Evolutionary conservation across 2,329 filamentous ascomycete species (phyloP).

Genomic region (Ilyonectria mors-panacis): DNA sequence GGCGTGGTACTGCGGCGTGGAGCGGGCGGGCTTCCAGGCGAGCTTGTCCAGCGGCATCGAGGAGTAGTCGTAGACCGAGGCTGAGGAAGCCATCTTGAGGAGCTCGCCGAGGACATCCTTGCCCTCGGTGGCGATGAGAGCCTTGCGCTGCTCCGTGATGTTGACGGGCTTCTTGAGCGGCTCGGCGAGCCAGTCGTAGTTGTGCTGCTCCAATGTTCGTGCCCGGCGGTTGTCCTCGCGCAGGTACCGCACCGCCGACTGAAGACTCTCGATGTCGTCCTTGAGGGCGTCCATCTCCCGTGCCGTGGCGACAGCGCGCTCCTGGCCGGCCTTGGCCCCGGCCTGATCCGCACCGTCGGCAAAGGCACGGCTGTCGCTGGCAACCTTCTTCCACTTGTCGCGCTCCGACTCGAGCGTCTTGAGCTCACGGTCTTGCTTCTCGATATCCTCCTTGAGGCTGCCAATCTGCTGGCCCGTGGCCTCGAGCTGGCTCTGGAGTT

Average conservation of each 20-base stretch:
- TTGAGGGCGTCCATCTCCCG: constrained; percentile 82
- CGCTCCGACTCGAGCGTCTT: constrained; percentile 75
- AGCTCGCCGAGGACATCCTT: constrained; percentile 76
- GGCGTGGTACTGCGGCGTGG: constrained; percentile 76
- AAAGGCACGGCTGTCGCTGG: constrained; percentile 72
- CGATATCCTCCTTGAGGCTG: constrained; percentile 74
- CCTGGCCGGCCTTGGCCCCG: constrained; percentile 71
- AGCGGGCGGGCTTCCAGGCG: constrained; percentile 76
- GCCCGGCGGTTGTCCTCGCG: constrained; percentile 77
- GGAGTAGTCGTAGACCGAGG: constrained; percentile 73
- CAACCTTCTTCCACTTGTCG: constrained; percentile 80
- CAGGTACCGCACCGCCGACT: constrained; percentile 77
- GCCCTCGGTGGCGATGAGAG: constrained; percentile 72
- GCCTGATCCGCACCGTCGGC: constrained; percentile 67
- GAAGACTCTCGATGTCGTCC: constrained; percentile 75
- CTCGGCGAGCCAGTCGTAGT: constrained; percentile 73
- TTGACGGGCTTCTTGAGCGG: constrained; percentile 67
- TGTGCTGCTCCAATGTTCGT: constrained; percentile 69
- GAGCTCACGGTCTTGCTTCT: constrained; percentile 77
- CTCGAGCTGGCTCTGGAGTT: constrained; percentile 73
- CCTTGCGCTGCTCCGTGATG: constrained; percentile 64
- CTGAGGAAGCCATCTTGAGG: constrained; percentile 70
- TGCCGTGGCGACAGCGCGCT: constrained; percentile 78
- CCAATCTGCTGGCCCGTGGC: constrained; percentile 65
- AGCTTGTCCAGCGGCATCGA: constrained; percentile 71